Evolutionary conservation across 2,329 filamentous ascomycete species (phyloP), one percentile per base, ranked within the genome.

Genomic region (Trichophyton equinum): DNA sequence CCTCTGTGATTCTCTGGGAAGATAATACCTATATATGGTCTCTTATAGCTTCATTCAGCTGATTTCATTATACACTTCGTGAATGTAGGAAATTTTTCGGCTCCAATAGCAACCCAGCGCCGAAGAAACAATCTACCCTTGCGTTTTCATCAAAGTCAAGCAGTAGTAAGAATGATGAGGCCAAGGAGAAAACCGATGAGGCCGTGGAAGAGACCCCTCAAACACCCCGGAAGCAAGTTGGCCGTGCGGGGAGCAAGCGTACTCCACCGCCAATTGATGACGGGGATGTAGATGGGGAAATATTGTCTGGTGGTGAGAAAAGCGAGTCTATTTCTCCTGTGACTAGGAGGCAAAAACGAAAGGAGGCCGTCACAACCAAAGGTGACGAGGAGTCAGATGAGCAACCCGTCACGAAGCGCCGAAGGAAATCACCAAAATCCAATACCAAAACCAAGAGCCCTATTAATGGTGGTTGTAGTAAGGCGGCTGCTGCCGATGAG

Each of bases 51-150:
- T 59, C 42, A 11, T 11, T 13, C 46, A n/a, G 9, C 59, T 60
- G 42, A 46, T 58, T 15, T 44, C 3, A 13, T 13, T 30, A 6
- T 3, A 9, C 3, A n/a, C 25, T 58, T 55, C 36, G 51, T 55
- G 57, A 18, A 9, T 61, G 61, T 65, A 97, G 92, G 64, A 94
- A 92, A 72, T 96, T 96, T 77, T 95, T 96, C 71, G 84, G 84
- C 20, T 81, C 83, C 47, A 79, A 81, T 27, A 83, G 83, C 68
- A 85, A 84, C 58, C 73, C 80, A 4, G 82, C 81, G 18, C 82
- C 84, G 11, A 80, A 81, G 42, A 87, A 90, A 71, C 90, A 96
- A 73, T 86, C 88, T 0, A 94, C 85, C 67, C 77, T 95, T 44
- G 81, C 87, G 0, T 95, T 95, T 69, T 84, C 85, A 40, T 60